Percentiles rank a stretch among this genome's conserved stretches.
phyloP scores from a whole-genome alignment of 2,329 filamentous ascomycete species.

The Raffaelea arxii region DNA sequence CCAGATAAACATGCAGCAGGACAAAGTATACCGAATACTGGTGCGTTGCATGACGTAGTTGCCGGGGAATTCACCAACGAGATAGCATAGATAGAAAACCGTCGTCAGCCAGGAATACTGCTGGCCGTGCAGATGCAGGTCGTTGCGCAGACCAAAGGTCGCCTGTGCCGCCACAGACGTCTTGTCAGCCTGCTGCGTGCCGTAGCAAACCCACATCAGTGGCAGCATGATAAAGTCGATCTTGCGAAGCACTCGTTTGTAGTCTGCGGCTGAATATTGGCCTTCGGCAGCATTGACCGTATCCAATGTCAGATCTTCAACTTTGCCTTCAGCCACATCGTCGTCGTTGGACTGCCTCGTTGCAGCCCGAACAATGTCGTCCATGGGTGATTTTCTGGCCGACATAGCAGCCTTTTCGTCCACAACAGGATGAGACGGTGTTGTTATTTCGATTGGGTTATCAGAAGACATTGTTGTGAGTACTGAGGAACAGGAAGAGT shows the following conservation, averaged over 20 bases:
- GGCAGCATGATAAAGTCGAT: slow-evolving; percentile 26
- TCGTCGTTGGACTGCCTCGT: neutral
- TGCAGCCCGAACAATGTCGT: neutral
- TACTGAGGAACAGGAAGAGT: no score
- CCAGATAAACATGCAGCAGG: slow-evolving; percentile 20
- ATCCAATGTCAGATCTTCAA: neutral
- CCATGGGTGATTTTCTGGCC: neutral
- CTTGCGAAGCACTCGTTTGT: slow-evolving; percentile 19
- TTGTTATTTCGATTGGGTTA: no score
- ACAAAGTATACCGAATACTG: slow-evolving; percentile 16
- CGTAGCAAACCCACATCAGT: slow-evolving; percentile 29
- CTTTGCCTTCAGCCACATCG: neutral
- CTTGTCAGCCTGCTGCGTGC: slow-evolving; percentile 39
- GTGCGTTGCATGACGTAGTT: slow-evolving; percentile 20
- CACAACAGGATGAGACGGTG: no score
- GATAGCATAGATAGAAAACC: slow-evolving; percentile 24
- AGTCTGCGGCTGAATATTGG: slow-evolving; percentile 5
- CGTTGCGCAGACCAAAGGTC: slow-evolving; percentile 25
- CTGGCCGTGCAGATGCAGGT: slow-evolving; percentile 16
- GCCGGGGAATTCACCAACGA: slow-evolving; percentile 22
- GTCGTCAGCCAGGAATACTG: slow-evolving; percentile 21
- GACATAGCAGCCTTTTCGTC: neutral
- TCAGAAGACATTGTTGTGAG: no score
- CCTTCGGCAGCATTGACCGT: slow-evolving; percentile 3
- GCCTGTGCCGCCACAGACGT: slow-evolving; percentile 29